Evolutionary conservation across 2,329 filamentous ascomycete genomes (phyloP).

Genomic region (Aureobasidium sp.): DNA sequence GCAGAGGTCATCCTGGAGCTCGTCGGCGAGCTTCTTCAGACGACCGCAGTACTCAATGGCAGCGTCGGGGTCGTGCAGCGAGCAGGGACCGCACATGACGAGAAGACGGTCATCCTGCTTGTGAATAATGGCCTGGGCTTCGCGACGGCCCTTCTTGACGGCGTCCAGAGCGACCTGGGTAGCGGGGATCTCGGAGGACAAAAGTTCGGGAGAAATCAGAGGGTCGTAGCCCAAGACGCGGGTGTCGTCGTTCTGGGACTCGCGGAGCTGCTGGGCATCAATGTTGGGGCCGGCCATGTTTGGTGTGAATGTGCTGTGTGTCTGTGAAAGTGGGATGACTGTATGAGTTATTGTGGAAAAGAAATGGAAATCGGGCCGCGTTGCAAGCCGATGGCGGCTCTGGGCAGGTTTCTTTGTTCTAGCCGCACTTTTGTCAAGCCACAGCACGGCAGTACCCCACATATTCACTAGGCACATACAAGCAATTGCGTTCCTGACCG

Average conservation of each 20-base stretch:
- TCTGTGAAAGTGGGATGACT: background rate
- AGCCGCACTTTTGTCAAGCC: background rate
- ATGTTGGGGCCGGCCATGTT: slow-evolving; percentile 6
- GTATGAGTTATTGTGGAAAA: background rate
- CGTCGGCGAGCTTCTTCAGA: slow-evolving; percentile 68
- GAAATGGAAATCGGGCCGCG: background rate
- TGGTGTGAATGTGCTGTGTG: background rate
- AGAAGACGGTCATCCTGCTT: slow-evolving; percentile 78
- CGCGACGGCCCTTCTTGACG: slow-evolving; percentile 62
- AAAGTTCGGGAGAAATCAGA: slow-evolving; percentile 78
- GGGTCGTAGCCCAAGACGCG: slow-evolving; percentile 84
- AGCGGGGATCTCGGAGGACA: slow-evolving; percentile 75
- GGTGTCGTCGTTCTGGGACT: slow-evolving; percentile 11
- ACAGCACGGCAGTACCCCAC: background rate
- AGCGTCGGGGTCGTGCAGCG: slow-evolving; percentile 84
- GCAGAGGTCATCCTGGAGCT: slow-evolving; percentile 73
- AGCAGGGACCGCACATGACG: slow-evolving; percentile 92
- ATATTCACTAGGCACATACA: background rate
- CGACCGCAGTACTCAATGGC: slow-evolving; percentile 83
- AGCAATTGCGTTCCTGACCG: background rate
- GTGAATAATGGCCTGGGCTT: slow-evolving; percentile 68
- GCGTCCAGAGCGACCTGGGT: slow-evolving; percentile 55
- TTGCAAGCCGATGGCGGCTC: background rate
- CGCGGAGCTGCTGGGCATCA: slow-evolving; percentile 7
- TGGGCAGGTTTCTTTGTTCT: background rate